A percentile compares a stretch with the other conserved stretches of the same genome.
phyloP scores from a whole-genome alignment of 306 rosid genomes.

The Rubus idaeus region DNA sequence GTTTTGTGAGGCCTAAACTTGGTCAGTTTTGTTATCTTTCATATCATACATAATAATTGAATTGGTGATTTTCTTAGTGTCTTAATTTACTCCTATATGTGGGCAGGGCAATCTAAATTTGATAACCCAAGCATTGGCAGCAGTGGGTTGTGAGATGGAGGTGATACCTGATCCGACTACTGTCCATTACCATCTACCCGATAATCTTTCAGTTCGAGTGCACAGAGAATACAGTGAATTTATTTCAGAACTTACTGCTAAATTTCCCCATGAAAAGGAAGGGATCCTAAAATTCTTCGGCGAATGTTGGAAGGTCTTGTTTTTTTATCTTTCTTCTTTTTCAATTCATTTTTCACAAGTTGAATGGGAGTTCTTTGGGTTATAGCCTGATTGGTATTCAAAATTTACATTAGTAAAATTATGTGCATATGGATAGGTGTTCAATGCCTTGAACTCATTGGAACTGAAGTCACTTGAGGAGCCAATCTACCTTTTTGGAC shows the following conservation, averaged over 20 bases:
- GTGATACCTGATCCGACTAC: constrained; percentile 97
- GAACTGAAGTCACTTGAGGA: constrained; percentile 95
- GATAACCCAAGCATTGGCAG: constrained; percentile 94
- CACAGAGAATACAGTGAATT: constrained; percentile 76
- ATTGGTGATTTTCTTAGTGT: constrained; percentile 25
- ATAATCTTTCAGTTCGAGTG: constrained; percentile 69
- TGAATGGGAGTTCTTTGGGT: constrained; percentile 39
- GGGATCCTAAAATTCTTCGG: constrained; percentile 83
- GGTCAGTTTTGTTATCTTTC: background rate
- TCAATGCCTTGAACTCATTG: constrained; percentile 89
- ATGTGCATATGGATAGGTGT: constrained; percentile 52
- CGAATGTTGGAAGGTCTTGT: constrained; percentile 94
- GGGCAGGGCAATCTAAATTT: constrained; percentile 92
- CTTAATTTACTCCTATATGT: constrained; percentile 25
- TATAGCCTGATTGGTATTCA: constrained; percentile 32
- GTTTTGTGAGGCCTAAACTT: background rate
- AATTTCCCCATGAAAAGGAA: constrained; percentile 85
- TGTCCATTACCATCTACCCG: constrained; percentile 90
- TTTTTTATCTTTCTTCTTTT: background rate
- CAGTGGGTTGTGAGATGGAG: constrained; percentile 83
- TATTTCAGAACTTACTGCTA: constrained; percentile 60
- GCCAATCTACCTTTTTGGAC: constrained; percentile 95
- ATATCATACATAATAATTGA: constrained; percentile 6
- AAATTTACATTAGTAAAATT: constrained; percentile 31
- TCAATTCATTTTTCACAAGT: constrained; percentile 32